A percentile compares a stretch with the other conserved stretches of the same genome.
Conservation (phyloP, 2,329 filamentous ascomycete genomes). For the Fusarium newnesense region DNA sequence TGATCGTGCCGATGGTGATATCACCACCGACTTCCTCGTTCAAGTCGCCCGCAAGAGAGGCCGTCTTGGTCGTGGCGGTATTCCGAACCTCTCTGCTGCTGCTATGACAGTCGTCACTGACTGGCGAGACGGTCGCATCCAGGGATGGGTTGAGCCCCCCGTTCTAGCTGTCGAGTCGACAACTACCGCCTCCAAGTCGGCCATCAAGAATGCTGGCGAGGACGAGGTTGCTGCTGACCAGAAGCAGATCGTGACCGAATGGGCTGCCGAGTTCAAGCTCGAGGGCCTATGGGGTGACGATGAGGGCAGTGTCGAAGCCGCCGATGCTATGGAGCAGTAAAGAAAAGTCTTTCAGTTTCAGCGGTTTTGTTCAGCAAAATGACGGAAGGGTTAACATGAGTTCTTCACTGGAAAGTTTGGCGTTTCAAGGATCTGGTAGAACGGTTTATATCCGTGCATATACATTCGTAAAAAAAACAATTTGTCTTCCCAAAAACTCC, state of each 20-base stretch:
- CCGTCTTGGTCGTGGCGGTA: constrained; percentile 84
- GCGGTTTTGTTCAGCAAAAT: constrained; percentile 34
- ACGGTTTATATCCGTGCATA: constrained; percentile 44
- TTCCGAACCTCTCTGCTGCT: constrained; percentile 88
- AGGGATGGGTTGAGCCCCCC: constrained; percentile 88
- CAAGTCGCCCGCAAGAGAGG: constrained; percentile 96
- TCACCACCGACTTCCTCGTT: constrained; percentile 89
- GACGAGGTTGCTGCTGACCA: constrained; percentile 69
- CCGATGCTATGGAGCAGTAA: constrained; percentile 65
- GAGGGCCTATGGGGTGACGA: constrained; percentile 87
- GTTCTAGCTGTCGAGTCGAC: constrained; percentile 64
- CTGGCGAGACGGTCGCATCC: constrained; percentile 94
- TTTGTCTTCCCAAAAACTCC: constrained; percentile 40
- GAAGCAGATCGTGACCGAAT: constrained; percentile 89
- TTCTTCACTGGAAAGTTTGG: constrained; percentile 47
- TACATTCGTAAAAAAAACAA: constrained; percentile 41
- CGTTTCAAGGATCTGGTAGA: constrained; percentile 48
- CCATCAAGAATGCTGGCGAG: constrained; percentile 53
- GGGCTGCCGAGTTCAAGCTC: constrained; percentile 94
- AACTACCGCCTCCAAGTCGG: constrained; percentile 46
- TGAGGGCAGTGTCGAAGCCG: constrained; percentile 56
- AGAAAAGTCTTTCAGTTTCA: constrained; percentile 12
- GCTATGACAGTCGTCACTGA: constrained; percentile 96
- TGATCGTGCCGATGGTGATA: constrained; percentile 73
- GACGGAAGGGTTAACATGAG: constrained; percentile 42